These are phyloP conservation scores for Pichia insulana DNA, from an alignment of 805 yeast genomes.

Conservation along the genomic window DNA sequence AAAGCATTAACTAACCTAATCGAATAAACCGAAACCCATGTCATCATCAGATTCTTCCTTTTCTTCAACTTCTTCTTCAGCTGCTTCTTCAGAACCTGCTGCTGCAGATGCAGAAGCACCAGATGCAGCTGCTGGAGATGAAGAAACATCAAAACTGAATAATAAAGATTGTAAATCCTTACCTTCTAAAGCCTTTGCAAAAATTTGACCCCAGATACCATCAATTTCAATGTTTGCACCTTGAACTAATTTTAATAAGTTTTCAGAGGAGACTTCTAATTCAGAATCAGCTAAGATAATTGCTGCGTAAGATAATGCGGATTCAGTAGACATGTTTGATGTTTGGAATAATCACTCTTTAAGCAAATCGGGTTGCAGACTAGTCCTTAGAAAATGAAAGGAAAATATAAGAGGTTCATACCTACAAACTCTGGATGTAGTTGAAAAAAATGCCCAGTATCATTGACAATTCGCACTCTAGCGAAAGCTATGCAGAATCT, in stretches of 20 bases:
- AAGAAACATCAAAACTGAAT: slow-evolving; percentile 44
- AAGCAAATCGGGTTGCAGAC: slow-evolving; percentile 34
- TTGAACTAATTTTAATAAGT: slow-evolving; percentile 60
- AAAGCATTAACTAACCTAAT: slow-evolving; percentile 33
- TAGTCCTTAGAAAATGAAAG: slow-evolving; percentile 24
- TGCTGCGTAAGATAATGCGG: slow-evolving; percentile 96
- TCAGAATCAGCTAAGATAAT: slow-evolving; percentile 96
- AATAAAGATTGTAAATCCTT: slow-evolving; percentile 65
- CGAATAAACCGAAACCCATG: slow-evolving; percentile 90
- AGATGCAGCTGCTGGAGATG: slow-evolving; percentile 44
- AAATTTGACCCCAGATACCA: slow-evolving; percentile 72
- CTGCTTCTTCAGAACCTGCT: slow-evolving; percentile 39
- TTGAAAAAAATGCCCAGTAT: not conserved
- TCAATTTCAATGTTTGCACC: slow-evolving; percentile 78
- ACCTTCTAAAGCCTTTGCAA: slow-evolving; percentile 75
- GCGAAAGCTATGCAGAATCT: no score
- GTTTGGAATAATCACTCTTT: slow-evolving; percentile 35
- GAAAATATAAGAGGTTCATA: no score
- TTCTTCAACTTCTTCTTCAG: slow-evolving; percentile 53
- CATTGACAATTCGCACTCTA: no score
- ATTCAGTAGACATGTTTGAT: slow-evolving; percentile 68
- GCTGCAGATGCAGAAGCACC: slow-evolving; percentile 39
- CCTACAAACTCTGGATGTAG: not conserved
- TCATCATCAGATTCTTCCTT: slow-evolving; percentile 70
- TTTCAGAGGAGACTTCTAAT: slow-evolving; percentile 81